Conservation (phyloP, 1,284 basidiomycete genomes). For the Phlebopus sp. region DNA sequence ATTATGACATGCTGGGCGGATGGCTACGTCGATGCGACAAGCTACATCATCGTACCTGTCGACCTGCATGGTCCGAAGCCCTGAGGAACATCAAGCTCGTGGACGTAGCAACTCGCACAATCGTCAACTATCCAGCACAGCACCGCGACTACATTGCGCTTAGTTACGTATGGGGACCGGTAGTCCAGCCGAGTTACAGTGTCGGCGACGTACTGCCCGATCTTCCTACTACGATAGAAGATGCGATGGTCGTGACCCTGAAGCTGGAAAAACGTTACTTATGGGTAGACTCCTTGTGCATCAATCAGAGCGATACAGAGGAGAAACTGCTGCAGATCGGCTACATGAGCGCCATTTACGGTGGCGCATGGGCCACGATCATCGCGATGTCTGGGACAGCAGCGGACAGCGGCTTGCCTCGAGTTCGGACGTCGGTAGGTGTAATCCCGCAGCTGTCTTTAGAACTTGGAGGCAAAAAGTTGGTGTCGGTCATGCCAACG, state of each 20-base stretch:
- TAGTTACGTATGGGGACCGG: slow-evolving; percentile 26
- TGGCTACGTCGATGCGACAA: slow-evolving; percentile 12
- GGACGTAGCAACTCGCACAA: slow-evolving; percentile 10
- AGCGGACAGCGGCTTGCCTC: slow-evolving; percentile 14
- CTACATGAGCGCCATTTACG: slow-evolving; percentile 18
- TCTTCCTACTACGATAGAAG: slow-evolving; percentile 18
- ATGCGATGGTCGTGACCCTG: slow-evolving; percentile 14
- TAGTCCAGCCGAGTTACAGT: slow-evolving; percentile 7
- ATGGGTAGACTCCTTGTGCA: slow-evolving; percentile 22
- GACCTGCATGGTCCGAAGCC: slow-evolving; percentile 4
- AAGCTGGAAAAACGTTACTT: slow-evolving; percentile 14
- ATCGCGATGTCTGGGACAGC: slow-evolving; percentile 8
- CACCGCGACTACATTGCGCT: slow-evolving; percentile 15
- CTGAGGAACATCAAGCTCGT: slow-evolving; percentile 13
- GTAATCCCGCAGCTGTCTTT: slow-evolving; percentile 10
- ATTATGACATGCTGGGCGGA: slow-evolving; percentile 9
- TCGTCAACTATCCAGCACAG: slow-evolving; percentile 6
- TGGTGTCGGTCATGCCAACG: slow-evolving; percentile 14
- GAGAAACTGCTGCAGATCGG: slow-evolving; percentile 18
- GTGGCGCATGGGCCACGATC: slow-evolving; percentile 15
- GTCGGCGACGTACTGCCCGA: slow-evolving; percentile 4
- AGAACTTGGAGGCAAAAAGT: slow-evolving; percentile 1
- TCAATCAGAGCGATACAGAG: slow-evolving; percentile 9
- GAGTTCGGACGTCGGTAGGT: slow-evolving; percentile 7
- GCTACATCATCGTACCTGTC: slow-evolving; percentile 9